Base-by-base conservation (phyloP, 768 basidiomycete genomes). In the Auricularia sp. region DNA sequence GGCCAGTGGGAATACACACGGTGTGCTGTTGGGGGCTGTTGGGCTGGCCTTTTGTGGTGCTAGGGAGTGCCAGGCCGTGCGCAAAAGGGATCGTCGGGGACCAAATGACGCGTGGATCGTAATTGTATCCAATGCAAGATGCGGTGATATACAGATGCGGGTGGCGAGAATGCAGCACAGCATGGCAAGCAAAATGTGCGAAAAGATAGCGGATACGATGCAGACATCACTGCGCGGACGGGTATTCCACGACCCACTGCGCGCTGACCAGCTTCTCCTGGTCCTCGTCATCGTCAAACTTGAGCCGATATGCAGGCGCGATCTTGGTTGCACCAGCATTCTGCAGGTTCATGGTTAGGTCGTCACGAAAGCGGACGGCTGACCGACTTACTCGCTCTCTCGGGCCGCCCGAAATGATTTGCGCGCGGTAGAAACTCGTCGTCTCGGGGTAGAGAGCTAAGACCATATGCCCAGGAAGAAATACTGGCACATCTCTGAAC, bases 381-480 rank as follows among this genome's bases (percentile, higher is more conserved):
- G 58, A 56, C 39, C 7, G 8, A 42, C 39, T 42, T 42, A 42
- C 39, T 42, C 39, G 62, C 63, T 67, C 65, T 67, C 56, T 76
- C 3, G 89, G 90, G 10, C 84, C 83, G n/a, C 84, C 80, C 14
- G 56, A 59, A 58, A 91, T 80, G 5, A 94, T 90, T 70, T 91
- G 88, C 6, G 92, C 92, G 34, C 89, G 87, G 71, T 94, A 94
- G 78, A 94, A 94, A 72, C 89, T 92, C 69, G 90, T 93, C 0
- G 92, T 94, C 71, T 94, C 92, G 0, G 92, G 92, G 74, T 92
- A 94, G n/a, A 93, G 77, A 1, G 90, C 92, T 82, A 94, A 83
- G 10, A 94, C 92, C 0, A 81, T 88, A 24, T 87, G 85, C 3
- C 90, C 86, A 0, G 82, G 76, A 29, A 82, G 76, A 72, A 91